Evolutionary conservation across 2,329 filamentous ascomycete genomes (phyloP), one percentile per base, ranked within the genome.

Genomic region (Lachnellula occidentalis): DNA sequence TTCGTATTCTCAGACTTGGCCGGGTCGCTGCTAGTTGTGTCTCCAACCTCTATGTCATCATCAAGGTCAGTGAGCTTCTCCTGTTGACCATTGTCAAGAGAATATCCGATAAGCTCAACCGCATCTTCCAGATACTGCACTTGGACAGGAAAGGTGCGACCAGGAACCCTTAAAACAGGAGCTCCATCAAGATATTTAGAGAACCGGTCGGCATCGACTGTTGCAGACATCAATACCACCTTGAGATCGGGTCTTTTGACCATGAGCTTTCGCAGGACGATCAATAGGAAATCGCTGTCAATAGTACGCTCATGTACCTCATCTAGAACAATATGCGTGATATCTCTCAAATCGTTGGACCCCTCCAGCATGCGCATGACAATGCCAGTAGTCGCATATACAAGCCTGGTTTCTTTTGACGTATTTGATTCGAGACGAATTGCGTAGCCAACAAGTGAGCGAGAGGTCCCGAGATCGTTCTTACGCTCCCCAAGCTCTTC

Each of bases 301-400:
- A 99, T 97, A 12, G 90, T 89, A 58, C 92, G 85, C 70, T 99
- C 94, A 67, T 99, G 94, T 2, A 97, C 92, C 72, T 99, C 94
- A 67, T 99, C 94, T n/a, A 99, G 84, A 45, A 99, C 85, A 56
- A 99, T 75, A 73, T 97, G 94, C 0, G 92, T 96, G 50, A 99
- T 86, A 60, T 96, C 92, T 54, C 84, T 81, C 43, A 99, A 80
- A 53, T 95, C 88, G 60, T 90, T 88, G 0, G 90, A 88, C 8
- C 87, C 86, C 70, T 99, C 94, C 14, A 99, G 78, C 92, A 99
- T 97, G 27, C 94, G 85, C 78, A 99, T 89, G n/a, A 99, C 90
- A 55, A 99, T 95, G 74, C 94, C 83, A 5, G 83, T 87, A 2
- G 87, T 96, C 51, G 94, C 94, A 71, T 91, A 99, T 5, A 97